A percentile compares a stretch with the other conserved stretches of the same genome.
These are phyloP conservation scores for Suillus plorans DNA, from an alignment of 768 basidiomycete species.

Conservation along the genomic window DNA sequence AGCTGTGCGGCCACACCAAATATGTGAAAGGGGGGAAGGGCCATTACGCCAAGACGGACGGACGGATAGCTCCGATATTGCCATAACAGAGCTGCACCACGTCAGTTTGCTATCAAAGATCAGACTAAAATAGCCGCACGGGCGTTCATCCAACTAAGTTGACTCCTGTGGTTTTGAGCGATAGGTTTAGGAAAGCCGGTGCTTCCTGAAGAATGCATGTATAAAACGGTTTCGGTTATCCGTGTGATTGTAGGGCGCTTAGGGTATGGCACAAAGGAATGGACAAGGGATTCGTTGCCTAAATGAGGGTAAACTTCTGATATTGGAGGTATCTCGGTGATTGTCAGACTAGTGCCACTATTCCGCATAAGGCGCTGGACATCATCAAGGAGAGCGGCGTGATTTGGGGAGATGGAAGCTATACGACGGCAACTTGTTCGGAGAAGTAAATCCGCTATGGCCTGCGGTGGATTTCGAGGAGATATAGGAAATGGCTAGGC, in stretches of 20 bases:
- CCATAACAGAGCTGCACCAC: background rate
- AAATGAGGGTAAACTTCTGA: conserved; percentile 40
- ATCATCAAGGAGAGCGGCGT: conserved; percentile 17
- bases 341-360: background rate
- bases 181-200: conserved; percentile 45
- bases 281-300: conserved; percentile 29
- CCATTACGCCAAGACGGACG: conserved; percentile 22
- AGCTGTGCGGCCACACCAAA: conserved; percentile 28
- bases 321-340: conserved; percentile 24
- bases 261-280: conserved; percentile 23
- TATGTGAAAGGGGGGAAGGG: conserved; percentile 34
- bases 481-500: conserved; percentile 3
- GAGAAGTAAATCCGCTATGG: conserved; percentile 15
- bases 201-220: conserved; percentile 27
- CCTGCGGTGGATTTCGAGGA: conserved; percentile 5
- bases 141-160: conserved; percentile 31
- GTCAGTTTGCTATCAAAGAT: background rate
- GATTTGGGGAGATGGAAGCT: conserved; percentile 18
- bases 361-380: conserved; percentile 6
- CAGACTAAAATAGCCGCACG: conserved; percentile 22
- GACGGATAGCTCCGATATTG: conserved; percentile 2
- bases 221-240: background rate
- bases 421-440: conserved; percentile 21
- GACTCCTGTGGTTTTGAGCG: conserved; percentile 27
- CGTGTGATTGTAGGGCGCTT: background rate